Evolutionary conservation across 345 rosid species (phyloP), one percentile per base, ranked within the genome.

Genomic region (Acer negundo): DNA sequence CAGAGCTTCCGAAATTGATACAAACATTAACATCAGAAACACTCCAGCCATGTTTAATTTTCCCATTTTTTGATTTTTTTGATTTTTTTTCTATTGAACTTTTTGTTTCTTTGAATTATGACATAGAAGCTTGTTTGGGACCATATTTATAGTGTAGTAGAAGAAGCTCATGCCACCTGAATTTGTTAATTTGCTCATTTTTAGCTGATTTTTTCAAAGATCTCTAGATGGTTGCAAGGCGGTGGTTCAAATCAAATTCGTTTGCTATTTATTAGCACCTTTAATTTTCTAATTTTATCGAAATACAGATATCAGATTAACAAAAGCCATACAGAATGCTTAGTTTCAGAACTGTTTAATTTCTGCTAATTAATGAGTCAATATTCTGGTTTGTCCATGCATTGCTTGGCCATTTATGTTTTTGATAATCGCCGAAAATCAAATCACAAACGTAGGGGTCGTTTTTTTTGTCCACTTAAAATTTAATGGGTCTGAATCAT

Each of bases 1-100:
- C n/a, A 67, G 73, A 20, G 67, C 72, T 8, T 11, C 9, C 7
- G 68, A 59, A 42, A 20, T 24, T 15, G 70, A 72, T 26, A 76
- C 13, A 12, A 38, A 19, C 40, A 77, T 47, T 13, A 76, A 47
- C 1, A 73, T 13, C 9, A 19, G 0, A 8, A 20, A 13, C 28
- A 53, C 11, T 7, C 38, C 23, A 1, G 17, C 26, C 11, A 20
- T 31, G n/a, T 2, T 75, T 22, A 40, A 13, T n/a, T 53, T 38
- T 20, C 1, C 66, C 72, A 75, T 75, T 16, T 31, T 24, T 67
- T 66, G 5, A 6, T 2, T 73, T 22, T 9, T 15, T 1, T 12
- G 16, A 26, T 55, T 17, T 51, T 1, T 20, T 55, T 23, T 24
- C 16, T 13, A 42, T 23, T 71, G 16, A 3, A 2, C 28, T 71